Percentiles rank a stretch among this genome's conserved stretches.
These are phyloP conservation scores for Candida vaughaniae DNA, from an alignment of 805 yeast genomes.

Conservation along the genomic window DNA sequence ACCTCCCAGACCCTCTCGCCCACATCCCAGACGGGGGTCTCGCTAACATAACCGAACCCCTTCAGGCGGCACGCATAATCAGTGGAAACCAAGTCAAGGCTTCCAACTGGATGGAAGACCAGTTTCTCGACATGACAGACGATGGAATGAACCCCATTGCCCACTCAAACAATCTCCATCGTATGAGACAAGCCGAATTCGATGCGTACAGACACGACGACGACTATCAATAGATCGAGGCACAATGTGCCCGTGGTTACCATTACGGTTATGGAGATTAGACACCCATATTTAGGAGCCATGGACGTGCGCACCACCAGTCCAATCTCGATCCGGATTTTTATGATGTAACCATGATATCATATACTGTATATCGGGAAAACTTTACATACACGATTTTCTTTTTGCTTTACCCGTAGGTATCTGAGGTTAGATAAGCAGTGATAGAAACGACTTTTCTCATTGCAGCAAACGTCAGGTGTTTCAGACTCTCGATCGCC, in stretches of 20 bases:
- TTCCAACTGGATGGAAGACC: slow-evolving; percentile 35
- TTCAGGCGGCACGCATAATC: slow-evolving; percentile 39
- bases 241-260: background rate
- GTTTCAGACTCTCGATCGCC: too few species aligned
- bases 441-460: too few species aligned
- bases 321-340: background rate
- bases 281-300: too few species aligned
- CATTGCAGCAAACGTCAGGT: too few species aligned
- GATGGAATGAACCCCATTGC: slow-evolving; percentile 7
- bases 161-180: background rate
- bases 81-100: slow-evolving; percentile 41
- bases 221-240: slow-evolving; percentile 18
- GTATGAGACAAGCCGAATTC: slow-evolving; percentile 28
- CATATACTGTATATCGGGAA: too few species aligned
- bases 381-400: too few species aligned
- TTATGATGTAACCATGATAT: slow-evolving; percentile 6
- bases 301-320: too few species aligned
- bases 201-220: slow-evolving; percentile 45
- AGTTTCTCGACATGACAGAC: slow-evolving; percentile 1
- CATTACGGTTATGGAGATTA: too few species aligned
- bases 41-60: slow-evolving; percentile 27
- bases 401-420: too few species aligned
- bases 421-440: too few species aligned
- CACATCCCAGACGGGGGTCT: slow-evolving; percentile 42
- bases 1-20: slow-evolving; percentile 44